phyloP scores from a whole-genome alignment of 371 early-diverging fungal genomes.

The Rhizopus microsporus region DNA sequence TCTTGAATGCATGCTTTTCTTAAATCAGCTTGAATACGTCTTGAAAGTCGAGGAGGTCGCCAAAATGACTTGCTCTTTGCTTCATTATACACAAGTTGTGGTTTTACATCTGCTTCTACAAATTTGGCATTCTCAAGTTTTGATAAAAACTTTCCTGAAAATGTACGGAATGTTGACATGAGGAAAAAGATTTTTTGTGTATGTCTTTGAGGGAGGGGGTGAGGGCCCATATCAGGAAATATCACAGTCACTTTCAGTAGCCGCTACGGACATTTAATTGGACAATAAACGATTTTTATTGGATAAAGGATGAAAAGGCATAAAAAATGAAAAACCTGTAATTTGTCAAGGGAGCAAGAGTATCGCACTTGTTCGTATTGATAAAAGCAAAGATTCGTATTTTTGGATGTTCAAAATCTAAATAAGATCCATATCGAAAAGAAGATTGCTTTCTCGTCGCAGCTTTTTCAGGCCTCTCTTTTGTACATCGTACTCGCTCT shows the following conservation, averaged over 20 bases:
- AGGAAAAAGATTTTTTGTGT: neutral
- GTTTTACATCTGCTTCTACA: conserved; percentile 47
- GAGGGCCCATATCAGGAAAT: too few species aligned
- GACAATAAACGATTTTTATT: too few species aligned
- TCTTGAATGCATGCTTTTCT: conserved; percentile 62
- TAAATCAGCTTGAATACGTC: conserved; percentile 60
- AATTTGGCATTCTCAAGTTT: conserved; percentile 28
- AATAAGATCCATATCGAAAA: neutral
- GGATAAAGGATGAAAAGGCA: too few species aligned
- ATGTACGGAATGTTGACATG: conserved; percentile 39
- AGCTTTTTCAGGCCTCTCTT: conserved; percentile 14
- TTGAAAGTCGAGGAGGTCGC: conserved; percentile 56
- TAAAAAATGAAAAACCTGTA: too few species aligned
- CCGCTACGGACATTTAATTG: too few species aligned
- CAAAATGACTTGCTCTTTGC: conserved; percentile 53
- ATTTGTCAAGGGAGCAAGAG: too few species aligned
- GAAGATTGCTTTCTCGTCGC: conserved; percentile 18
- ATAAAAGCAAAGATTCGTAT: too few species aligned
- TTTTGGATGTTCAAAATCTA: too few species aligned
- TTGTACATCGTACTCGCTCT: conserved; percentile 9
- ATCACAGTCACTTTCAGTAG: too few species aligned
- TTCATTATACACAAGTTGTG: conserved; percentile 52
- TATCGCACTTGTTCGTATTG: too few species aligned
- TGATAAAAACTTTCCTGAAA: conserved; percentile 35
- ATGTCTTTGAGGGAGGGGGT: too few species aligned